Conservation (phyloP, 2,329 filamentous ascomycete genomes). For the Bipolaris zeicola region DNA sequence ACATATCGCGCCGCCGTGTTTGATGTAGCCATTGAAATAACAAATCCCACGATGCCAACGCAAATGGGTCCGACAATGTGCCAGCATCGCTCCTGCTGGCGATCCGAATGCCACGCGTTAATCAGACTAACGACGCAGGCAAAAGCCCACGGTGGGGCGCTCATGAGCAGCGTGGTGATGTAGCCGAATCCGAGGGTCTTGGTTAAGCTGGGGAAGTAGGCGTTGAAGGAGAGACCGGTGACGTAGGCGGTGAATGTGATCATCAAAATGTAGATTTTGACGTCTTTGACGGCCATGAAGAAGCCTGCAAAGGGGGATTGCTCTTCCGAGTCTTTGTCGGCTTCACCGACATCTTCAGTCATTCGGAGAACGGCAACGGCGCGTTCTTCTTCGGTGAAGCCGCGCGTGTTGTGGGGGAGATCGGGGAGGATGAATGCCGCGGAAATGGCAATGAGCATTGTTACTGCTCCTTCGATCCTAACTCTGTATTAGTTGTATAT, state of each 20-base stretch:
- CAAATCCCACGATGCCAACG: slow-evolving; percentile 52
- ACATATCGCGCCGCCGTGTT: slow-evolving; percentile 43
- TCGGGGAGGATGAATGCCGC: slow-evolving; percentile 43
- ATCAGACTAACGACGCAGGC: slow-evolving; percentile 56
- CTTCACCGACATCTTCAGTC: slow-evolving; percentile 59
- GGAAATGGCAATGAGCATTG: slow-evolving; percentile 41
- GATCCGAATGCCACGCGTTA: slow-evolving; percentile 59
- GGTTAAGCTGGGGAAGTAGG: slow-evolving; percentile 48
- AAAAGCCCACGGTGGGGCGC: slow-evolving; percentile 57
- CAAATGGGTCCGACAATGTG: slow-evolving; percentile 56
- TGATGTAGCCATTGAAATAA: slow-evolving; percentile 43
- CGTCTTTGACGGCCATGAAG: slow-evolving; percentile 64
- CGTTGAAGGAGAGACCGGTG: slow-evolving; percentile 53
- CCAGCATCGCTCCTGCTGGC: slow-evolving; percentile 58
- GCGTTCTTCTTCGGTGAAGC: slow-evolving; percentile 56
- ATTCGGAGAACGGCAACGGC: slow-evolving; percentile 47
- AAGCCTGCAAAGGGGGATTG: slow-evolving; percentile 60
- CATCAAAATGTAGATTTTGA: slow-evolving; percentile 69
- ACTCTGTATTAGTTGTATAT: neutral
- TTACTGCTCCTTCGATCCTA: slow-evolving; percentile 47
- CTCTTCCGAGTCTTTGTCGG: slow-evolving; percentile 48
- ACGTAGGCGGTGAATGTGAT: slow-evolving; percentile 66
- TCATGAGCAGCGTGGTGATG: slow-evolving; percentile 47
- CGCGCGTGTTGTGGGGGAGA: slow-evolving; percentile 49
- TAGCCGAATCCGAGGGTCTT: slow-evolving; percentile 47